Evolutionary conservation across 805 yeast species (phyloP), one percentile per base, ranked within the genome.

Genomic region (Schwanniomyces occidentalis): DNA sequence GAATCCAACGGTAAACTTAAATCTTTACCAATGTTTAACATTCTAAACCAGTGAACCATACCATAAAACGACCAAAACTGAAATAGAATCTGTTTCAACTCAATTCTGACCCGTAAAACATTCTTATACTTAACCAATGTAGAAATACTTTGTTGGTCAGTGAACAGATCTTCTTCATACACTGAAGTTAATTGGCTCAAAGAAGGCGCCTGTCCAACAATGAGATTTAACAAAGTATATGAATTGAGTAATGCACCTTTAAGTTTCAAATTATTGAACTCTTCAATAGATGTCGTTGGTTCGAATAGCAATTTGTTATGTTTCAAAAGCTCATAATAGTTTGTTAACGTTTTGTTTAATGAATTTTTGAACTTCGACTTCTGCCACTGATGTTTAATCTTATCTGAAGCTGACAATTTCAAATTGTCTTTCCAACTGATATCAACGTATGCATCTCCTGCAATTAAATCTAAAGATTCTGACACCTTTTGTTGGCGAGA

Each of bases 11-110:
- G 61, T 14, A 32, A 24, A 30, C 61, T 51, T 34, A 68, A 54
- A 38, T 66, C 71, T 15, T 53, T 52, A 8, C 69, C 73, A 15
- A 56, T 58, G 13, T 36, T 37, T 26, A 68, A 48, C 29, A 50
- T 49, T 23, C 70, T 49, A 44, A 38, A 58, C 74, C 74, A 68
- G 28, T 61, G 56, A 10, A 59, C 45, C 63, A 65, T 52, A 2
- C 59, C 63, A 36, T 55, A 48, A 42, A 65, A 65, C 14, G 71
- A 63, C 73, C 73, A 68, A 31, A 61, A 61, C 34, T 65, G 71
- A 4, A 68, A 46, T 14, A 65, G 49, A 13, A 64, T 23, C 42
- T 68, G 74, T 29, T 54, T 51, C 38, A 56, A 51, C 46, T 68
- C 74, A n/a, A 65, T 40, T 25, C 74, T 51, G 6, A 62, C 45